Base-by-base conservation (phyloP, 495 filamentous ascomycete species). In the Terfezia boudieri region DNA sequence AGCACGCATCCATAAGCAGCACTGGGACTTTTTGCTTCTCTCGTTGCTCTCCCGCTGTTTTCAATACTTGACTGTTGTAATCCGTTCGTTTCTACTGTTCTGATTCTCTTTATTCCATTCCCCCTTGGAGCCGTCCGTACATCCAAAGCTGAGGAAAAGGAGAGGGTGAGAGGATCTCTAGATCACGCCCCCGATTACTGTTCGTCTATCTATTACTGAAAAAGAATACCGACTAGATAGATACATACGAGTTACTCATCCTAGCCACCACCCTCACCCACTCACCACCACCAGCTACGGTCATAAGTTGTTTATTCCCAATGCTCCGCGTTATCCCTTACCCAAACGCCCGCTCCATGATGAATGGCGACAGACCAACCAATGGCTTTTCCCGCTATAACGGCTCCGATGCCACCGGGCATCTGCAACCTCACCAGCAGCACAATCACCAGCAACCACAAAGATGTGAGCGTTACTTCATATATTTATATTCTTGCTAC, bases 281-380 rank as follows among this genome's bases (percentile, higher is more conserved):
- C 41, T 20, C n/a, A n/a, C n/a, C 41, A 46, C 41, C 8, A 46
- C 41, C 41, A 46, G 14, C 12, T 2, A n/a, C n/a, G n/a, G n/a
- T n/a, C n/a, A n/a, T n/a, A n/a, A n/a, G n/a, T 14, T 4, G 3
- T 14, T 14, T 46, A 4, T 46, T 20, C 41, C 41, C 59, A 55
- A 65, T 65, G 62, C 59, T 65, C 46, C 53, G 62, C 51, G 62
- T 52, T 36, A 65, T 65, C 57, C 62, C 62, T 20, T 60, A 60
- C 53, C 62, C 62, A 10, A 56, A 61, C n/a, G 56, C 57, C 16
- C 59, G 62, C 53, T 56, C 58, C 3, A 61, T 64, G 55, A 55
- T 58, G 56, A 60, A 64, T 52, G 59, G 56, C 49, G 61, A 64
- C 52, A 52, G 32, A 26, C 57, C 50, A 54, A 61, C 60, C 58